Conservation (phyloP, 2,329 filamentous ascomycete genomes). For the Ophiostoma perfectum region DNA sequence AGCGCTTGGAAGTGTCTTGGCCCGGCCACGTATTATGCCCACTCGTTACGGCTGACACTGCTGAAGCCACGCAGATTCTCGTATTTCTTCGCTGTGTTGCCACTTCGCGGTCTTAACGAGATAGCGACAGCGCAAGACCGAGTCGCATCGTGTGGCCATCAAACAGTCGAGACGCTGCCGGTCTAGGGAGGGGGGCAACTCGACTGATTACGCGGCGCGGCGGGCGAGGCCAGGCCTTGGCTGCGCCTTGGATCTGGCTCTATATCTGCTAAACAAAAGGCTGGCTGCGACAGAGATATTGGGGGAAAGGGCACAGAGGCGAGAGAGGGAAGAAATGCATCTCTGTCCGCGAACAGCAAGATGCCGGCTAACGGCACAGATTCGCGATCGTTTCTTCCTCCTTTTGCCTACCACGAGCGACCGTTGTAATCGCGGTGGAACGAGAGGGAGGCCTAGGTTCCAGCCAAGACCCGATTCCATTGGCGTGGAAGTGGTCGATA, state of each 20-base stretch:
- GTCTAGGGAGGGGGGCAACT: background rate
- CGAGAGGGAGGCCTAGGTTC: constrained; percentile 3
- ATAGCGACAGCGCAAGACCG: background rate
- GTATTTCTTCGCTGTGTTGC: too few relatives aligned
- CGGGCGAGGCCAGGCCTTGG: background rate
- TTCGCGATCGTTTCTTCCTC: background rate
- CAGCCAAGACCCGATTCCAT: constrained; percentile 7
- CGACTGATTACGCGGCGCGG: background rate
- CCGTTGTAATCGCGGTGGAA: constrained; percentile 1
- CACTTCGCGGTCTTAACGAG: background rate
- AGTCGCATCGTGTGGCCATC: background rate
- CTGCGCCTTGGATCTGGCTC: background rate
- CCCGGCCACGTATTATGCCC: too few relatives aligned
- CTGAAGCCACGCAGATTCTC: too few relatives aligned
- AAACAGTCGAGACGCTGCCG: background rate
- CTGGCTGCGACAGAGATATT: too few relatives aligned
- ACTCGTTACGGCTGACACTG: too few relatives aligned
- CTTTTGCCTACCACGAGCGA: background rate
- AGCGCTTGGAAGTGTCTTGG: too few relatives aligned
- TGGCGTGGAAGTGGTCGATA: too few relatives aligned
- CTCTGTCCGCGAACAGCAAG: background rate
- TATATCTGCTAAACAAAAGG: too few relatives aligned
- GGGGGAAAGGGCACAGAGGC: too few relatives aligned
- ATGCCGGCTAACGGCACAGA: background rate
- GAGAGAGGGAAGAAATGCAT: background rate